Evolutionary conservation across 83 land plant genomes (phyloP), one percentile per base, ranked within the genome.

Genomic region (Picea abies): DNA sequence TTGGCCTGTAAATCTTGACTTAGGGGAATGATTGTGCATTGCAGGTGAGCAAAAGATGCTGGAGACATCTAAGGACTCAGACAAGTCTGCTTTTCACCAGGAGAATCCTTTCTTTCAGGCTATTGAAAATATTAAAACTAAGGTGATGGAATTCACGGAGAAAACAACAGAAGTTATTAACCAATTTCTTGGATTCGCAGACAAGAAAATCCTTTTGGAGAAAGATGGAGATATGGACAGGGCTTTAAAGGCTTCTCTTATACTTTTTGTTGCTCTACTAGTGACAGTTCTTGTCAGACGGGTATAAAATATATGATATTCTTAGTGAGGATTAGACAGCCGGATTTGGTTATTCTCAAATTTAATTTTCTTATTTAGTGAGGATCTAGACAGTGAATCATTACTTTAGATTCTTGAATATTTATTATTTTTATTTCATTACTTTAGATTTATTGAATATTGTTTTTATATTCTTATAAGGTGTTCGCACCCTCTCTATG

Each of bases 281-380:
- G 49, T 92, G 29, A 49, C 90, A 56, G 88, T 92, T 17, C 76
- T 90, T 6, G 79, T 90, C 70, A 44, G 81, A 60, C 90, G 94
- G 56, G 52, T 19, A 39, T 72, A n/a, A 72, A 47, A 47, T 7
- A 47, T 47, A 47, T 47, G 10, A 47, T 47, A 47, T 47, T 47
- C 52, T 47, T 47, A 47, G 52, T 47, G 52, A 47, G 52, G 52
- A 47, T 47, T 47, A 47, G 52, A 47, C 52, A 7, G 52, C 52
- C 8, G 52, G 52, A 7, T 47, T 47, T 47, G 52, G 52, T 47
- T 47, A 47, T 47, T 8, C 10, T 47, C 52, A 0, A 7, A 7
- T 47, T 6, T 47, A 47, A 7, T 47, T 47, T 47, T 47, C 52
- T 47, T 47, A 47, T 8, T 6, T 47, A 8, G 52, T 47, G 52